These are phyloP conservation scores for Pisolithus albus DNA, from an alignment of 768 basidiomycete species.

Conservation along the genomic window DNA sequence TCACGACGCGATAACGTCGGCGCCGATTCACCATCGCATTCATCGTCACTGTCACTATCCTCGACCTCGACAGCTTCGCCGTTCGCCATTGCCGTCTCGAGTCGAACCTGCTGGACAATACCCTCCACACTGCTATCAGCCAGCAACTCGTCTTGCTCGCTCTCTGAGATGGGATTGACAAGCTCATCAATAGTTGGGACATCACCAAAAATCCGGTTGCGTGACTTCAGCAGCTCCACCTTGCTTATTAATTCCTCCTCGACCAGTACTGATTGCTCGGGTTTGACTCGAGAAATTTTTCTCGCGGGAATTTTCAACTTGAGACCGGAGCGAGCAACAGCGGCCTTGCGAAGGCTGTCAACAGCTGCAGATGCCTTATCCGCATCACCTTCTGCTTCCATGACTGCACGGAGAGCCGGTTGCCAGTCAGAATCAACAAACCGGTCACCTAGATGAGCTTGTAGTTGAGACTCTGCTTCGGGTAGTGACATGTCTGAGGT, in stretches of 20 bases:
- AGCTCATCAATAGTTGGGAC: slow-evolving; percentile 8
- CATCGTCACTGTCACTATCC: background rate
- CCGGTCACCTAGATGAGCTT: slow-evolving; percentile 5
- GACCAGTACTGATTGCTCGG: background rate
- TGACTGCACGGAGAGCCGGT: slow-evolving; percentile 4
- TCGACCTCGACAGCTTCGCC: background rate
- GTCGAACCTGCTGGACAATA: background rate
- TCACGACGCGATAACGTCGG: background rate
- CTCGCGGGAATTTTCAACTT: background rate
- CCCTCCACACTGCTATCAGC: background rate
- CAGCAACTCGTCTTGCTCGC: background rate
- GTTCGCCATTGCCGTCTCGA: background rate
- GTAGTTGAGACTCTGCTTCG: slow-evolving; percentile 7
- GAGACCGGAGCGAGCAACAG: background rate
- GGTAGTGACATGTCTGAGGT: slow-evolving; percentile 10
- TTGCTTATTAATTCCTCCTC: slow-evolving; percentile 9
- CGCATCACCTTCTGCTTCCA: slow-evolving; percentile 6
- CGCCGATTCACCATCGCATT: background rate
- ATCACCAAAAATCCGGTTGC: slow-evolving; percentile 8
- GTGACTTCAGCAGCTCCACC: slow-evolving; percentile 9
- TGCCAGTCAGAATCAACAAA: slow-evolving; percentile 3
- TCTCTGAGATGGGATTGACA: slow-evolving; percentile 13
- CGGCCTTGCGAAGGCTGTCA: too few species aligned
- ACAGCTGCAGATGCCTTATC: background rate
- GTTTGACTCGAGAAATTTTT: background rate